Evolutionary conservation across 352 stramenopile species (phyloP), one percentile per base, ranked within the genome.

Genomic region (Phytophthora capsici): DNA sequence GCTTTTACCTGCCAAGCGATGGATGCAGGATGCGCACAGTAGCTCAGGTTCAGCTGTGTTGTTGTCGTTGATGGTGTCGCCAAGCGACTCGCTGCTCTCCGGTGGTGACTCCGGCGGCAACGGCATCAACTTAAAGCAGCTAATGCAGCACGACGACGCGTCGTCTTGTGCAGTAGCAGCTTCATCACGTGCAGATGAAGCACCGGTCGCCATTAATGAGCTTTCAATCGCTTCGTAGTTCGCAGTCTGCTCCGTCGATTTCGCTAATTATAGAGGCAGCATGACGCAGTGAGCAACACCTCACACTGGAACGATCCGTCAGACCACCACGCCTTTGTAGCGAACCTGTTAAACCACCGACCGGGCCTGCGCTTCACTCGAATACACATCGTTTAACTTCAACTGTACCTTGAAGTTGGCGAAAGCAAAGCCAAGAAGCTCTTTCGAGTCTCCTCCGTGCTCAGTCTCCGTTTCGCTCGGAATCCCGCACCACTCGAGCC

Each of bases 101-200:
- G 43, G 56, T 22, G 36, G 53, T 19, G 48, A 48, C 50, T 70
- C 37, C 5, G 34, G 46, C 20, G 54, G 38, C 4, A 17, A 19
- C 13, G 68, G 46, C 45, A 81, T 72, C 44, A 75, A 6, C n/a
- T 51, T 58, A 49, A 81, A 81, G 66, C 75, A 84, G 23, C 61
- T 46, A 22, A 78, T 75, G 49, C 75, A 84, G 49, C 73, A 75
- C 22, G 32, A 51, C n/a, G 53, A 47, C 2, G 36, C 16, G 25
- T 32, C 40, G 26, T 47, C 19, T 8, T 57, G 19, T 6, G n/a
- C 32, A 56, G 34, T 20, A 34, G 30, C 40, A 53, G 32, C 30
- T 46, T 61, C 28, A 34, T 34, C 28, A 34, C 28, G 9, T 14
- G 9, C 28, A 13, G 28, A 34, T 34, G 8, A 8, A 13, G 28